phyloP scores from a whole-genome alignment of 306 rosid genomes.

The Cucumis sativus region Cucumber_9930_V3 NC_026661.2:9795001-9795500 shows the following conservation, averaged over 20 bases:
- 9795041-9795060: neutral
- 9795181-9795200: neutral
- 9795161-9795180: neutral
- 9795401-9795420: conserved; percentile 34
- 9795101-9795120: neutral
- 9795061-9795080: neutral
- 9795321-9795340: conserved; percentile 20
- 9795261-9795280: neutral
- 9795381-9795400: conserved; percentile 20
- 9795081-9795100: neutral
- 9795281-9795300: neutral
- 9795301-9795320: conserved; percentile 6
- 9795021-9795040: neutral
- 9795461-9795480: conserved; percentile 80
- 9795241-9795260: neutral
- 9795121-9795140: neutral
- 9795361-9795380: conserved; percentile 21
- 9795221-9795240: neutral
- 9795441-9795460: conserved; percentile 53
- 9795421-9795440: conserved; percentile 59
- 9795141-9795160: neutral
- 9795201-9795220: neutral
- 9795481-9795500: conserved; percentile 82
- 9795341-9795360: conserved; percentile 29
- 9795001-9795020: neutral